Evolutionary conservation across 2,329 filamentous ascomycete species (phyloP).

Genomic region (Cryphonectria radicalis): DNA sequence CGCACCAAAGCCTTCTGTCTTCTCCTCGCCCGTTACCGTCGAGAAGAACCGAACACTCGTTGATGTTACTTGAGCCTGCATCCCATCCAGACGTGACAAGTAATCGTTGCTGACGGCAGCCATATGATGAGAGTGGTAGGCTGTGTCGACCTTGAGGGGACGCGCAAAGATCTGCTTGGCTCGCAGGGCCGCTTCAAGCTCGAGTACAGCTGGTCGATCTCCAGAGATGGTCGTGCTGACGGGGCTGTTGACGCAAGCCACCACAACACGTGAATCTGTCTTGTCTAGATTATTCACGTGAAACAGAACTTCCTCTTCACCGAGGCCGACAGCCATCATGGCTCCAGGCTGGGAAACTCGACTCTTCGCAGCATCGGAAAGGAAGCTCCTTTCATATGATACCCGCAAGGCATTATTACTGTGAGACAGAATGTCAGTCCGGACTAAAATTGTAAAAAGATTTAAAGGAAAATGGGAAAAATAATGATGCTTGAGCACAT

Average conservation of each 20-base stretch:
- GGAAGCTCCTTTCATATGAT: conserved; percentile 13
- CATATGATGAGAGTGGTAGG: conserved; percentile 31
- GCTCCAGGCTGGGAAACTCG: conserved; percentile 15
- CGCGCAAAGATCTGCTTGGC: conserved; percentile 10
- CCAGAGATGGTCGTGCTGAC: conserved; percentile 38
- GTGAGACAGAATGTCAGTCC: no score
- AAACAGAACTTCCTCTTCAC: background rate
- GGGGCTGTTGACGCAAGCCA: conserved; percentile 53
- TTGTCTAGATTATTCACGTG: conserved; percentile 25
- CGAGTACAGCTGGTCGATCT: conserved; percentile 12
- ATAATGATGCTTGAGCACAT: no score
- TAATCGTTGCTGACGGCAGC: conserved; percentile 11
- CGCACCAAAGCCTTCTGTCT: conserved; percentile 4
- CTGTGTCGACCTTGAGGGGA: conserved; percentile 18
- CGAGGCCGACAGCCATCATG: conserved; percentile 32
- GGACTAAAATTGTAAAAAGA: no score
- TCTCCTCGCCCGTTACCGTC: conserved; percentile 1
- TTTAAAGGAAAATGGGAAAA: no score
- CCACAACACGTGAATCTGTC: conserved; percentile 36
- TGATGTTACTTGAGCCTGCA: background rate
- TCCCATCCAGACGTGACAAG: background rate
- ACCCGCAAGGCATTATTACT: no score
- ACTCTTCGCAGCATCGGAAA: background rate
- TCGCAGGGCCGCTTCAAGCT: background rate
- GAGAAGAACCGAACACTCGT: conserved; percentile 6